A percentile compares a stretch with the other conserved stretches of the same genome.
Conservation (phyloP, 2,329 filamentous ascomycete species). For the Penicillium sp. region DNA sequence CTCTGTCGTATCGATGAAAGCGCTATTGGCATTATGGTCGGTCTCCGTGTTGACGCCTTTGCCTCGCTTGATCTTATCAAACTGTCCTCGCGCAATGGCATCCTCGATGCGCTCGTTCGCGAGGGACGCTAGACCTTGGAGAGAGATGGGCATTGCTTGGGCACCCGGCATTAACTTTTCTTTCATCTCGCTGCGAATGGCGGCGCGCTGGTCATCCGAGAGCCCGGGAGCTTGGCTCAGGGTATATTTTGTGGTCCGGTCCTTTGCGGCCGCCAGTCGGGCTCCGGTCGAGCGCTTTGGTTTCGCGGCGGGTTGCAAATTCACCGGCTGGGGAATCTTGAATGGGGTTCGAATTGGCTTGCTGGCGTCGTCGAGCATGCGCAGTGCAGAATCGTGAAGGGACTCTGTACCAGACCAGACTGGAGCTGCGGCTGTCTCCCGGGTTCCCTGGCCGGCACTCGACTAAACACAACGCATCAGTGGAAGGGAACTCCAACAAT, state of each 20-base stretch:
- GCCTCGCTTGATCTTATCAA: constrained; percentile 75
- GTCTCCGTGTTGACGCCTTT: constrained; percentile 62
- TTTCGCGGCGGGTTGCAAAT: constrained; percentile 43
- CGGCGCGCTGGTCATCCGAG: constrained; percentile 66
- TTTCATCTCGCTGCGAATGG: constrained; percentile 64
- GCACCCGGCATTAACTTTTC: constrained; percentile 72
- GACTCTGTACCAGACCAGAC: constrained; percentile 76
- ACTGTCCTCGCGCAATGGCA: constrained; percentile 85
- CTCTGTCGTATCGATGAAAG: constrained; percentile 92
- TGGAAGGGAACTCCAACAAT: not conserved
- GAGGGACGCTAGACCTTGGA: constrained; percentile 72
- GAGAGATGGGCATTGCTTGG: constrained; percentile 65
- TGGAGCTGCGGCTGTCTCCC: constrained; percentile 59
- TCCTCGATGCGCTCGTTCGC: constrained; percentile 92
- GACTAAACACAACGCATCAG: constrained; percentile 26
- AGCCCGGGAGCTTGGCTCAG: constrained; percentile 52
- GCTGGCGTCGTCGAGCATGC: constrained; percentile 66
- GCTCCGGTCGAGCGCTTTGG: constrained; percentile 41
- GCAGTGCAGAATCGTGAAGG: constrained; percentile 66
- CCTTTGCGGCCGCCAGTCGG: constrained; percentile 53
- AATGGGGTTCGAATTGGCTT: constrained; percentile 48
- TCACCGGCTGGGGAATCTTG: constrained; percentile 39
- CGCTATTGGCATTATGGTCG: constrained; percentile 76
- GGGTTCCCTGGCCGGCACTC: constrained; percentile 62
- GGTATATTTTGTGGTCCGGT: constrained; percentile 52